These are phyloP conservation scores for Aspergillus felis DNA, from an alignment of 2,329 filamentous ascomycete genomes.

Conservation along the genomic window DNA sequence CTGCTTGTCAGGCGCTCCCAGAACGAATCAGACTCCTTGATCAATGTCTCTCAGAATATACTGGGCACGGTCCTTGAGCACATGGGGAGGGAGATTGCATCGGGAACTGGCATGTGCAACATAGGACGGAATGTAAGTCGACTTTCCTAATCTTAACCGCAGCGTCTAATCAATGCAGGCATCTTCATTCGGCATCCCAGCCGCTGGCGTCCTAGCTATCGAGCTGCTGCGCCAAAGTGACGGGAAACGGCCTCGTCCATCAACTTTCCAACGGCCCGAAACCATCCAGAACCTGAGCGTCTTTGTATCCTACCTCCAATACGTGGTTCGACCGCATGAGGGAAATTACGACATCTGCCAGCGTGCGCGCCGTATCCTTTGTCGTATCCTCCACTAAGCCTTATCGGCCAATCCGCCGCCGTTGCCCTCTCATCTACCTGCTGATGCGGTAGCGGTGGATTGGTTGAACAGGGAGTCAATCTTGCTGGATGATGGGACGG, in stretches of 20 bases:
- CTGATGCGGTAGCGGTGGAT: slow-evolving; percentile 1
- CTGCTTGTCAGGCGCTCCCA: slow-evolving; percentile 18
- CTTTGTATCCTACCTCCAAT: slow-evolving; percentile 22
- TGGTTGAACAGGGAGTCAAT: slow-evolving; percentile 6
- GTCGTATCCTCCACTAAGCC: slow-evolving; percentile 18
- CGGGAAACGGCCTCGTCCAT: neutral
- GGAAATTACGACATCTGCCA: slow-evolving; percentile 23
- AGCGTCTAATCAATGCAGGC: slow-evolving; percentile 11
- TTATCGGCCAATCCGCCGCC: slow-evolving; percentile 4
- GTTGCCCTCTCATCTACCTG: neutral
- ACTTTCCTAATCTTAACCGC: no score
- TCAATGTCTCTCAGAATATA: slow-evolving; percentile 21
- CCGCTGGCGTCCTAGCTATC: slow-evolving; percentile 24
- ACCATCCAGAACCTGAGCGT: slow-evolving; percentile 27
- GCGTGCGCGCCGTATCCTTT: slow-evolving; percentile 18
- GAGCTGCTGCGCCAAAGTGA: slow-evolving; percentile 23
- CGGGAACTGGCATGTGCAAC: slow-evolving; percentile 8
- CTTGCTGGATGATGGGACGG: slow-evolving; percentile 2
- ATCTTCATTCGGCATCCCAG: slow-evolving; percentile 21
- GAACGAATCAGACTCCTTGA: slow-evolving; percentile 13
- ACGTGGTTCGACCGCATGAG: slow-evolving; percentile 16
- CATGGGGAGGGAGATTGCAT: slow-evolving; percentile 9
- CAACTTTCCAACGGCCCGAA: slow-evolving; percentile 20
- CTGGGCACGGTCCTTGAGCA: slow-evolving; percentile 14
- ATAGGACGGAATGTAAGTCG: slow-evolving; percentile 16